Percentiles rank a stretch among this genome's conserved stretches.
phyloP scores from a whole-genome alignment of 805 yeast genomes.

The Candida saitoana region DNA sequence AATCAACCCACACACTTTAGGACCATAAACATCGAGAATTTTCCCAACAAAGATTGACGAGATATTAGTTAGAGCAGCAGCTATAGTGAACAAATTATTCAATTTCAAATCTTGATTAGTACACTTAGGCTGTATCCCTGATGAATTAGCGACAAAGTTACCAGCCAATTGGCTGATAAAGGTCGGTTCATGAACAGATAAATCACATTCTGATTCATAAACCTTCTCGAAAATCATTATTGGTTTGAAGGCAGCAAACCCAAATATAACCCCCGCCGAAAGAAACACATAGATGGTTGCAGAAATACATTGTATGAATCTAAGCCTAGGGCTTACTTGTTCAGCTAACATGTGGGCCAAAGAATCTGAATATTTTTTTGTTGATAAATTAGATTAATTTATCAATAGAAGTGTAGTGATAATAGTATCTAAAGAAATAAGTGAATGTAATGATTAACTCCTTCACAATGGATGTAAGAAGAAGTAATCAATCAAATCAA shows the following conservation, averaged over 20 bases:
- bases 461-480: background rate
- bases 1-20: conserved; percentile 49
- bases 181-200: background rate
- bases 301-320: conserved; percentile 40
- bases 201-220: conserved; percentile 40
- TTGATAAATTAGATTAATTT: too few species aligned
- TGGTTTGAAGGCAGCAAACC: conserved; percentile 59
- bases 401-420: too few species aligned
- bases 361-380: too few species aligned
- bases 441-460: too few species aligned
- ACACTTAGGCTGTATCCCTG: conserved; percentile 39
- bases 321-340: conserved; percentile 6
- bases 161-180: background rate
- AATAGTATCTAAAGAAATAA: too few species aligned
- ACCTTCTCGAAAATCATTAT: conserved; percentile 46
- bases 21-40: conserved; percentile 48
- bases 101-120: conserved; percentile 50
- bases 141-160: conserved; percentile 8
- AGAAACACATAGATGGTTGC: conserved; percentile 54
- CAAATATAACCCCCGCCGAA: conserved; percentile 57
- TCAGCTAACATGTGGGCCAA: background rate
- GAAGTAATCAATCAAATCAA: background rate
- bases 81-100: conserved; percentile 57
- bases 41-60: conserved; percentile 51
- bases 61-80: conserved; percentile 53